Conservation (phyloP, 805 yeast genomes). For the Candida multigemmis region DNA sequence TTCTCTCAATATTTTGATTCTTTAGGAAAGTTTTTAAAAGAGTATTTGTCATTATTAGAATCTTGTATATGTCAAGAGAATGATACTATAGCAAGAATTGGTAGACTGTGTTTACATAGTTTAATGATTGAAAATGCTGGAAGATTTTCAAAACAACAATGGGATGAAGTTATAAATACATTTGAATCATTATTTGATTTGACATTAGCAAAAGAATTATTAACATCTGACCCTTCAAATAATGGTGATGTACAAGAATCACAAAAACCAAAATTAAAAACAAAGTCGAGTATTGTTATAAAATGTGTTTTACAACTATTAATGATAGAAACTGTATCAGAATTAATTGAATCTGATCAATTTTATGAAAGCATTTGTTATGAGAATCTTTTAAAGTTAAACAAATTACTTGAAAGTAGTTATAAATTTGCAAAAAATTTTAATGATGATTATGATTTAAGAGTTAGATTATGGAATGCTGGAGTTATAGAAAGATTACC, state of each 20-base stretch:
- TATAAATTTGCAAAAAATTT: constrained; percentile 79
- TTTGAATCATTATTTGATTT: constrained; percentile 63
- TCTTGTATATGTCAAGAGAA: constrained; percentile 95
- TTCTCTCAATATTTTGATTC: constrained; percentile 77
- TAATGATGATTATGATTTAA: constrained; percentile 79
- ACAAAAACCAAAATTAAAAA: constrained; percentile 1
- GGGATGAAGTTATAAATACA: constrained; percentile 62
- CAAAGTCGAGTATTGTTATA: constrained; percentile 49
- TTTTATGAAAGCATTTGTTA: constrained; percentile 69
- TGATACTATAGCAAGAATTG: constrained; percentile 93
- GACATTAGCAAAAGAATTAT: constrained; percentile 82
- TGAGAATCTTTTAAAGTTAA: constrained; percentile 47
- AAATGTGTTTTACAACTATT: constrained; percentile 86
- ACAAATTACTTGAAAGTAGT: constrained; percentile 54
- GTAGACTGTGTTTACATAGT: constrained; percentile 79
- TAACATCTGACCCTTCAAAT: constrained; percentile 47
- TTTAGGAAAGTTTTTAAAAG: constrained; percentile 66
- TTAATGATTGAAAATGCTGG: constrained; percentile 66
- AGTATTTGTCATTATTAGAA: constrained; percentile 65
- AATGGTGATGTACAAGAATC: constrained; percentile 4
- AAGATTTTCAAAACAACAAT: constrained; percentile 57
- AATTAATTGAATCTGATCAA: constrained; percentile 59
- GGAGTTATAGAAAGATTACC: constrained; percentile 92
- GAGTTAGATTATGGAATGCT: constrained; percentile 85
- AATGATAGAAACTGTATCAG: constrained; percentile 80